Base-by-base conservation (phyloP, 2,329 filamentous ascomycete genomes). In the Taxawa tesnikishii region DNA sequence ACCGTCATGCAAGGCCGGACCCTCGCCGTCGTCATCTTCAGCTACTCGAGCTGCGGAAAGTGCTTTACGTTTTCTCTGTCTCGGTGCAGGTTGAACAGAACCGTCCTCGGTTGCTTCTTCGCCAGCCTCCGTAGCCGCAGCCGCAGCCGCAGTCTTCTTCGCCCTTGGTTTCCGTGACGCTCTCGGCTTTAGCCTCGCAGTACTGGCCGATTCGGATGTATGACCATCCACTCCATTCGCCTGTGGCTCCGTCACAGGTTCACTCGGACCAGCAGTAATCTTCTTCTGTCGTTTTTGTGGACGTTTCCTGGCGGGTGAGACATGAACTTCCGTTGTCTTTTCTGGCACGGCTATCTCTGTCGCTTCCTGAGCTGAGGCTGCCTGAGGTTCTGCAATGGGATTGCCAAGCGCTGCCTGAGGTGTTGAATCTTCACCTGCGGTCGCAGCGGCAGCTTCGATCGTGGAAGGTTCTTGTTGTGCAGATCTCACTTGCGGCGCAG, bases 261-360 rank as follows among this genome's bases (percentile, higher is more conserved):
- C n/a, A n/a, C n/a, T n/a, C n/a, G n/a, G n/a, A n/a, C n/a, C n/a
- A 16, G 34, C 12, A 13, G 30, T 14, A 8, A 12, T 23, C 26
- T 37, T 37, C 14, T 15, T 33, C 27, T 33, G 29, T 33, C 34
- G 21, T 23, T 37, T 37, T 21, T 29, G 18, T 12, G 30, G 29
- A n/a, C n/a, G n/a, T n/a, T n/a, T n/a, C n/a, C n/a, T n/a, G n/a
- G n/a, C n/a, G n/a, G n/a, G n/a, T n/a, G n/a, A n/a, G n/a, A n/a
- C n/a, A n/a, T n/a, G n/a, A n/a, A n/a, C n/a, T n/a, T n/a, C n/a
- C n/a, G n/a, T n/a, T n/a, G n/a, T n/a, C n/a, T n/a, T n/a, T n/a
- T n/a, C n/a, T n/a, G n/a, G n/a, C n/a, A n/a, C n/a, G n/a, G n/a
- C n/a, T n/a, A n/a, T n/a, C n/a, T n/a, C n/a, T n/a, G n/a, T n/a